phyloP scores from a whole-genome alignment of 2,329 filamentous ascomycete genomes.

The Beauveria sp. region DNA sequence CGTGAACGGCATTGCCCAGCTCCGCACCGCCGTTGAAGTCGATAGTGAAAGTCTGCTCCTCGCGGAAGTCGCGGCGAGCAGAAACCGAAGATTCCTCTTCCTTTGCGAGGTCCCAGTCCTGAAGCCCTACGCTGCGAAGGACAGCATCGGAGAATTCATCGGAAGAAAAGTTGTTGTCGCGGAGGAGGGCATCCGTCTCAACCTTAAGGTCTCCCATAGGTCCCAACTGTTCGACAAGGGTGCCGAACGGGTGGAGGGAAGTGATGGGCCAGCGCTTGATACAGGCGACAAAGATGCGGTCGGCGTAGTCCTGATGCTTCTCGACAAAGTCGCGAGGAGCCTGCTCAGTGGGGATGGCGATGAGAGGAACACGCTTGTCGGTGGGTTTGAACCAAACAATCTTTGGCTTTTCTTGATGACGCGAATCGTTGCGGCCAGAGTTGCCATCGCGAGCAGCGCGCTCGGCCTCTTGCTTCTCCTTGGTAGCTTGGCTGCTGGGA shows the following conservation, averaged over 20 bases:
- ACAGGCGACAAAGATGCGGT: constrained; percentile 96
- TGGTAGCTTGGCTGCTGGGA: constrained; percentile 95
- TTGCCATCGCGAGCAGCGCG: constrained; percentile 81
- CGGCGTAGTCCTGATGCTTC: constrained; percentile 95
- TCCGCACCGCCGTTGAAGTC: constrained; percentile 83
- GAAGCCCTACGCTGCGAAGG: constrained; percentile 81
- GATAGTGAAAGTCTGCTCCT: constrained; percentile 83
- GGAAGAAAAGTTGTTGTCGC: constrained; percentile 97
- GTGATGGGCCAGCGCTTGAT: constrained; percentile 99
- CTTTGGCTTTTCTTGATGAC: constrained; percentile 90
- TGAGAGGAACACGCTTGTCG: constrained; percentile 95
- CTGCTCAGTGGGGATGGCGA: constrained; percentile 97
- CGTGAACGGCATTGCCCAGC: constrained; percentile 85
- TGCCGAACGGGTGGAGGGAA: constrained; percentile 97
- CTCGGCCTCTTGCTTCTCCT: constrained; percentile 98
- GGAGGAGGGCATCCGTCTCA: constrained; percentile 91
- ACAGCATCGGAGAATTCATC: constrained; percentile 98
- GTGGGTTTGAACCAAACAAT: constrained; percentile 99
- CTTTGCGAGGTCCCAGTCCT: constrained; percentile 81
- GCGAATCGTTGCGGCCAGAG: constrained; percentile 65
- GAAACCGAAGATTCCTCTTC: constrained; percentile 70
- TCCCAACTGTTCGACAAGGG: constrained; percentile 91
- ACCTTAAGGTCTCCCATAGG: constrained; percentile 97
- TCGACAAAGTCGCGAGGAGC: constrained; percentile 96
- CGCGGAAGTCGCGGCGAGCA: constrained; percentile 80